phyloP scores from a whole-genome alignment of 2,329 filamentous ascomycete genomes.

The Knufia petricola region DNA sequence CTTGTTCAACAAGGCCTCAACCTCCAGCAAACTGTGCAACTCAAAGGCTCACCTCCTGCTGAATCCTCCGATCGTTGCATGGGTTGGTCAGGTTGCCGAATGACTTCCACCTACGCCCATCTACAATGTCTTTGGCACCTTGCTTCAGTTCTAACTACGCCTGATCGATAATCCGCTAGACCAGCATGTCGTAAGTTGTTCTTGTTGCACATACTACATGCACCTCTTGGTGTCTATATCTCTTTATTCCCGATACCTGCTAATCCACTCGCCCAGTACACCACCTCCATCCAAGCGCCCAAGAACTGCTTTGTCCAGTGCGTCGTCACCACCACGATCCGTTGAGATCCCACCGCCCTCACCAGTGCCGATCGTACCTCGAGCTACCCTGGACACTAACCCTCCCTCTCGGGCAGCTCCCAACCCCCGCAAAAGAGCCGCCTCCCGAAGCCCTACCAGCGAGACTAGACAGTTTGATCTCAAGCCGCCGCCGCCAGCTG shows the following conservation, averaged over 20 bases:
- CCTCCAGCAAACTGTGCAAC: constrained; percentile 2
- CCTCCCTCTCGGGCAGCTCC: constrained; percentile 14
- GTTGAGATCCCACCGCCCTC: not conserved
- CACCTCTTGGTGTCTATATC: not conserved
- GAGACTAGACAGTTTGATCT: constrained; percentile 11
- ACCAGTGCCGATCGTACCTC: not conserved
- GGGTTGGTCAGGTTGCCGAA: constrained; percentile 3
- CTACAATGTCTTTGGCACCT: constrained; percentile 10
- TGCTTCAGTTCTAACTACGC: constrained; percentile 4
- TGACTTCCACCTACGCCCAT: constrained; percentile 8
- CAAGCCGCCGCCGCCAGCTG: constrained; percentile 16
- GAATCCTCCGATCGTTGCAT: not conserved
- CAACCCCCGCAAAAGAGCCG: constrained; percentile 37
- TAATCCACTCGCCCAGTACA: constrained; percentile 1
- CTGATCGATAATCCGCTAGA: constrained; percentile 7
- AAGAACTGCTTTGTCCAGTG: not conserved
- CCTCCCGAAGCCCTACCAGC: constrained; percentile 27
- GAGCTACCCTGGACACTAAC: constrained; percentile 4
- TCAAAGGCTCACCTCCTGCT: not conserved
- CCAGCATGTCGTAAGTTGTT: constrained; percentile 10
- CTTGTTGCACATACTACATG: constrained; percentile 4
- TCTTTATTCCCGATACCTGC: not conserved
- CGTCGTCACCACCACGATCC: not conserved
- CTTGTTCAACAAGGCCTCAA: constrained; percentile 4
- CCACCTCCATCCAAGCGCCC: constrained; percentile 9